phyloP scores from a whole-genome alignment of 805 yeast species.

The Lipomyces chichibuensis region DNA sequence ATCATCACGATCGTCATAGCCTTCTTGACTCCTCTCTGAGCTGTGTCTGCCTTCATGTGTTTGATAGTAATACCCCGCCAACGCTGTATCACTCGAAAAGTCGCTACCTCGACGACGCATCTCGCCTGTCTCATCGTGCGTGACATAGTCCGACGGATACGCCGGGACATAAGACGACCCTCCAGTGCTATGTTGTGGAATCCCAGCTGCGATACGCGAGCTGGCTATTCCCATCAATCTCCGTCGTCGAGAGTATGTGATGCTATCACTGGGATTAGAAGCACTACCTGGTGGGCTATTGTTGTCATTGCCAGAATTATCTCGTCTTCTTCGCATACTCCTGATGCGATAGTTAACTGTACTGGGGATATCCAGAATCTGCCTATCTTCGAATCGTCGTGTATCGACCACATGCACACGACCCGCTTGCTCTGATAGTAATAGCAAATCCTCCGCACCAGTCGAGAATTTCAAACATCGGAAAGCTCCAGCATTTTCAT shows the following conservation, averaged over 20 bases:
- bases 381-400: conserved; percentile 71
- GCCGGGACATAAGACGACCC: not conserved
- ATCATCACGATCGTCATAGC: not conserved
- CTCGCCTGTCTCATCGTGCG: conserved; percentile 2
- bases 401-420: conserved; percentile 84
- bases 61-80: not conserved
- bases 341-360: not conserved
- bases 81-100: not conserved
- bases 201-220: not conserved
- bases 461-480: conserved; percentile 64
- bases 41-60: not conserved
- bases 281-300: not conserved
- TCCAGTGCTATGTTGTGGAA: not conserved
- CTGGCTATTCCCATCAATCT: not conserved
- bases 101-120: not conserved
- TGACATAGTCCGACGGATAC: conserved; percentile 2
- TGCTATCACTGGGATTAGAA: not conserved
- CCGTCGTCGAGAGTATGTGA: conserved; percentile 1
- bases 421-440: conserved; percentile 82
- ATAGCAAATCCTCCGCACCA: conserved; percentile 73
- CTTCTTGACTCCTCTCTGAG: not conserved
- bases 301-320: not conserved
- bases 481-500: conserved; percentile 62
- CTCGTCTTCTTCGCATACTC: not conserved
- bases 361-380: conserved; percentile 56